A percentile compares a stretch with the other conserved stretches of the same genome.
Conservation (phyloP, 2,329 filamentous ascomycete species). For the Neoscytalidium dimidiatum region DNA sequence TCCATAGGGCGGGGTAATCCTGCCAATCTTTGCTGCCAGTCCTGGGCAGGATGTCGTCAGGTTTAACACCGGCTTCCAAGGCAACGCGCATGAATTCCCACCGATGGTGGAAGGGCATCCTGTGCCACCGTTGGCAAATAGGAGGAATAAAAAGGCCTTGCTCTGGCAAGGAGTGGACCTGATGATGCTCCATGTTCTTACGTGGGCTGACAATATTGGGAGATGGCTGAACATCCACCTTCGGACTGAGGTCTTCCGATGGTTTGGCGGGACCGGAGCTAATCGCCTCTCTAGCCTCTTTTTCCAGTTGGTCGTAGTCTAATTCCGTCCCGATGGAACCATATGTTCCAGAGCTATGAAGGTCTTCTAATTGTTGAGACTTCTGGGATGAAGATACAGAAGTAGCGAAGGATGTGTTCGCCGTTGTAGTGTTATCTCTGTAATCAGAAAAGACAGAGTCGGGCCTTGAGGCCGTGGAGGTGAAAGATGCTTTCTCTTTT, state of each 20-base stretch:
- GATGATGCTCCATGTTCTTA: slow-evolving; percentile 19
- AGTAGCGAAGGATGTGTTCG: slow-evolving; percentile 9
- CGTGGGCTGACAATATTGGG: not conserved
- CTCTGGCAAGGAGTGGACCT: slow-evolving; percentile 31
- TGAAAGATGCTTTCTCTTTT: not conserved
- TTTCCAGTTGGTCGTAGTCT: not conserved
- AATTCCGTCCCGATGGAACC: not conserved
- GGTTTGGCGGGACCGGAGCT: not conserved
- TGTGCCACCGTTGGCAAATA: slow-evolving; percentile 16
- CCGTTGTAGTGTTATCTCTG: not conserved
- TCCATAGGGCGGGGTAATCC: slow-evolving; percentile 28
- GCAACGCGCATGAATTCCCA: slow-evolving; percentile 37
- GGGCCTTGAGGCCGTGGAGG: not conserved
- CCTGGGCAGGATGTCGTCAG: not conserved
- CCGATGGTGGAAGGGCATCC: slow-evolving; percentile 32
- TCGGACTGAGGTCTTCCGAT: not conserved
- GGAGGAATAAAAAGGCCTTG: slow-evolving; percentile 33
- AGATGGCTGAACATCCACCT: not conserved
- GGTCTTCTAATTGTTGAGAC: not conserved
- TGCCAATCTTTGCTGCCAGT: not conserved
- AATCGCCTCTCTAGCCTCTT: not conserved
- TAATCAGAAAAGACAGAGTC: not conserved
- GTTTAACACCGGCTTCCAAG: slow-evolving; percentile 20
- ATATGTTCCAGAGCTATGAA: slow-evolving; percentile 3
- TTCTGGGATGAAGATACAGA: not conserved